Conservation (phyloP, 169 alveolate species). For the Plasmodium inui region DNA sequence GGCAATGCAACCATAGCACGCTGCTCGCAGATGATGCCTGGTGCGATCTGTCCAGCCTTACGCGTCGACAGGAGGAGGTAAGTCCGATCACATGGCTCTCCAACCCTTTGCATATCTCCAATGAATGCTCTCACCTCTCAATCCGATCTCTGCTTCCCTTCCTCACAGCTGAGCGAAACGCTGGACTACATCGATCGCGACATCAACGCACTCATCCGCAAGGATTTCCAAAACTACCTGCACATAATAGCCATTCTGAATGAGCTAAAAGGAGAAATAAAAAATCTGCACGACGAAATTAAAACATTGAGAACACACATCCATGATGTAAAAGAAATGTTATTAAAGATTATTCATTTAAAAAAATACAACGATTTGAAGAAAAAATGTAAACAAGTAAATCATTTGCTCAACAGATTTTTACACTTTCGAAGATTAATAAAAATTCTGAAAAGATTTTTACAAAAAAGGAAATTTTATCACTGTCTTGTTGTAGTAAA, state of each 20-base stretch:
- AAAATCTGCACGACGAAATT: slow-evolving; percentile 11
- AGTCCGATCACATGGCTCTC: not conserved
- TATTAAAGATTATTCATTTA: slow-evolving; percentile 14
- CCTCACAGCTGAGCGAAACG: slow-evolving; percentile 6
- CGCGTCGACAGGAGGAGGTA: not conserved
- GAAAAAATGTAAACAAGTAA: not conserved
- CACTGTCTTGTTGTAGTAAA: slow-evolving; percentile 7
- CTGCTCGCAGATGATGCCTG: not conserved
- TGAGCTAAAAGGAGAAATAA: not conserved
- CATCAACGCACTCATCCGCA: not conserved
- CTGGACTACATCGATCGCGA: not conserved
- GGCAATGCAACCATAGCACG: not conserved
- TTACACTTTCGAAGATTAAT: not conserved
- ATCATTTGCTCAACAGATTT: not conserved
- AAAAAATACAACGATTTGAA: slow-evolving; percentile 14
- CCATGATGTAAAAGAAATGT: not conserved
- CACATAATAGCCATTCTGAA: slow-evolving; percentile 3
- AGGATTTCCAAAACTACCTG: not conserved
- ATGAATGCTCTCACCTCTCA: not conserved
- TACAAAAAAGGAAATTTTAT: slow-evolving; percentile 4
- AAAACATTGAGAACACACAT: not conserved
- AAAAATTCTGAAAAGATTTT: not conserved
- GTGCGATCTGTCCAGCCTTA: not conserved
- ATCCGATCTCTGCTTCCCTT: not conserved
- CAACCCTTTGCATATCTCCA: not conserved